phyloP scores from a whole-genome alignment of 2,329 filamentous ascomycete species.

The Exserohilum turcica region DNA sequence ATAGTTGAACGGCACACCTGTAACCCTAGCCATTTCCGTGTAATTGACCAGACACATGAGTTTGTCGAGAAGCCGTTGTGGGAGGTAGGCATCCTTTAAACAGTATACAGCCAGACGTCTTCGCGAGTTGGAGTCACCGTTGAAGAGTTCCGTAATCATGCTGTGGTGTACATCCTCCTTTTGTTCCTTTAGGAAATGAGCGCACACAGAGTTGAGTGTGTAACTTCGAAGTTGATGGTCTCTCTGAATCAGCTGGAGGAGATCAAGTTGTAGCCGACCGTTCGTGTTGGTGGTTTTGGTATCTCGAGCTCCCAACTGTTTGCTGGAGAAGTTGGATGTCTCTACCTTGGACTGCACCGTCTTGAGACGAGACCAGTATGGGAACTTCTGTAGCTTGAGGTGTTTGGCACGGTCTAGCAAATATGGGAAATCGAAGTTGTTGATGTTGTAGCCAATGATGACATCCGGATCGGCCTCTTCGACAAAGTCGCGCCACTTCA shows the following conservation, averaged over 20 bases:
- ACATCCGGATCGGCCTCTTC: slow-evolving; percentile 92
- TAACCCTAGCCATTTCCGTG: slow-evolving; percentile 99
- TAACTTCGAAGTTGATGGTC: slow-evolving; percentile 96
- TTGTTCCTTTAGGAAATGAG: slow-evolving; percentile 93
- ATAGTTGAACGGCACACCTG: slow-evolving; percentile 95
- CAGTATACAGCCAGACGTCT: slow-evolving; percentile 93
- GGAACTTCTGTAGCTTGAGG: slow-evolving; percentile 78
- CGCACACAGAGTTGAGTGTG: slow-evolving; percentile 93
- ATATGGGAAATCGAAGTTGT: slow-evolving; percentile 98
- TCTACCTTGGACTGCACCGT: slow-evolving; percentile 72
- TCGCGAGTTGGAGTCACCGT: slow-evolving; percentile 90
- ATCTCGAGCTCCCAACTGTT: slow-evolving; percentile 96
- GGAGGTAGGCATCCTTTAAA: slow-evolving; percentile 94
- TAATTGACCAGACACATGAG: slow-evolving; percentile 98
- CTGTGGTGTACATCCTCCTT: slow-evolving; percentile 99
- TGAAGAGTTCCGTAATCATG: slow-evolving; percentile 98
- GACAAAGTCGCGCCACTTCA: slow-evolving; percentile 87
- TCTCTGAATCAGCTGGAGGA: slow-evolving; percentile 92
- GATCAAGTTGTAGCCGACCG: slow-evolving; percentile 87
- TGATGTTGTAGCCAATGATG: slow-evolving; percentile 98
- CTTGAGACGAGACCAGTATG: slow-evolving; percentile 83
- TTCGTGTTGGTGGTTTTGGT: slow-evolving; percentile 95
- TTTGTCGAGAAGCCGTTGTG: slow-evolving; percentile 94
- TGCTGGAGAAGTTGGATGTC: slow-evolving; percentile 89
- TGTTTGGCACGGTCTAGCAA: slow-evolving; percentile 85